phyloP scores from a whole-genome alignment of 441 rosid genomes.

The Erodium moschatum region DNA sequence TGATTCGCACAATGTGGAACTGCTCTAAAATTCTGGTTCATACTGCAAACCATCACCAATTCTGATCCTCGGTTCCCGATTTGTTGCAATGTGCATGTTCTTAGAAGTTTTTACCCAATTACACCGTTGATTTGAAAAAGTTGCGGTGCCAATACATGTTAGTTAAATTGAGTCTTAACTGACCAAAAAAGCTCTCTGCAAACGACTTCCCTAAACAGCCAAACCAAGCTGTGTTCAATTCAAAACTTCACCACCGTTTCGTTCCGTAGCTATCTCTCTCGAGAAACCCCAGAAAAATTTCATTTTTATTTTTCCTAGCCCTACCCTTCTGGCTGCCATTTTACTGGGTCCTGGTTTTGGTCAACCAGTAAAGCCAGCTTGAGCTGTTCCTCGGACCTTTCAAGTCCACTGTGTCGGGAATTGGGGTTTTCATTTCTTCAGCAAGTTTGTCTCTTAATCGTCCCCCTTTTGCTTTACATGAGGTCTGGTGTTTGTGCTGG shows the following conservation, averaged over 20 bases:
- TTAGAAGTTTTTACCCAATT: too few species aligned
- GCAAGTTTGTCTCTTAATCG: not conserved
- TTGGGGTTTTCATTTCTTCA: not conserved
- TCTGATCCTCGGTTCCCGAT: too few species aligned
- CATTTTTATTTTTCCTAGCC: not conserved
- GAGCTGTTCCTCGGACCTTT: not conserved
- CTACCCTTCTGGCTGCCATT: not conserved
- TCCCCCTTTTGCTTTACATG: not conserved
- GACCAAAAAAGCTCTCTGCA: too few species aligned
- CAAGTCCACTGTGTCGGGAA: not conserved
- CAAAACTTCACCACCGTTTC: not conserved
- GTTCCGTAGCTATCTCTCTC: not conserved
- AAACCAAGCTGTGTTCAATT: slow-evolving; percentile 2
- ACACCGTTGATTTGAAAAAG: too few species aligned
- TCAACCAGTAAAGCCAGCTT: not conserved
- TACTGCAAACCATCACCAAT: too few species aligned
- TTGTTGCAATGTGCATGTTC: too few species aligned
- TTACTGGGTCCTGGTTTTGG: slow-evolving; percentile 8
- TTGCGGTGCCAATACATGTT: too few species aligned
- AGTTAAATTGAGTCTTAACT: too few species aligned
- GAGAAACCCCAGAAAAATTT: not conserved
- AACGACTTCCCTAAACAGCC: not conserved
- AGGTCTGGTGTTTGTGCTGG: not conserved
- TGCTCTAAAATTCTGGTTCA: too few species aligned
- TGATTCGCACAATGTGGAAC: too few species aligned